Evolutionary conservation across 148 eudicot species (phyloP).

Genomic region (Gaultheria prostrata): DNA sequence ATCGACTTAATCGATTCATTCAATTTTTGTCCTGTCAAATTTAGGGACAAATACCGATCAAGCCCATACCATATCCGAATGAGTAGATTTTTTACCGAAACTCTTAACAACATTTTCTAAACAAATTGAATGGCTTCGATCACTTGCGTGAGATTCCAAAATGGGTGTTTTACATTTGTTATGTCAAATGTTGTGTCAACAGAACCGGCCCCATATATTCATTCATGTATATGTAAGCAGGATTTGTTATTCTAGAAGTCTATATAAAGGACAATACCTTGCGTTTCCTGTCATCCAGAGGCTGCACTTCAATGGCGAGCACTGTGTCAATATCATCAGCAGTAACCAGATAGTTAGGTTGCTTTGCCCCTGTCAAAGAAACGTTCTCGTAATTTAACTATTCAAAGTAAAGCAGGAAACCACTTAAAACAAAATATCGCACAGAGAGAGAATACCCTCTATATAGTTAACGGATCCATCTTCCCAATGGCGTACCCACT

Average conservation of each 20-base stretch:
- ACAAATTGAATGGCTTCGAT: no score
- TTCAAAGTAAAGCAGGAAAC: neutral
- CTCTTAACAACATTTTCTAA: no score
- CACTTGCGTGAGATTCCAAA: no score
- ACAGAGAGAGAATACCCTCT: conserved; percentile 51
- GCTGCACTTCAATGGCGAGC: conserved; percentile 93
- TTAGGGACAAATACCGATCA: no score
- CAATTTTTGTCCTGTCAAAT: no score
- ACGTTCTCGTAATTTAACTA: conserved; percentile 16
- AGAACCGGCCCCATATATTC: no score
- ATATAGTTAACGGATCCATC: conserved; percentile 93
- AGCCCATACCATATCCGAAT: no score
- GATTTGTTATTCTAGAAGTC: neutral
- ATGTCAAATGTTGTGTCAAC: no score
- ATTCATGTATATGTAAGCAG: neutral
- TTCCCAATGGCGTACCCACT: conserved; percentile 96
- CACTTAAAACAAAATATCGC: conserved; percentile 4
- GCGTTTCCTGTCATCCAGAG: conserved; percentile 82
- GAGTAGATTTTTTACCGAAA: no score
- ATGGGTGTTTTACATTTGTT: no score
- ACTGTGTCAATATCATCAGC: conserved; percentile 88
- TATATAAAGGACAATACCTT: conserved; percentile 48
- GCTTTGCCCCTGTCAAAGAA: conserved; percentile 73
- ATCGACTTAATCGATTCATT: no score
- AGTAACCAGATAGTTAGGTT: conserved; percentile 78